Evolutionary conservation across 2,329 filamentous ascomycete genomes (phyloP).

Genomic region (Cryphonectria naterciae): DNA sequence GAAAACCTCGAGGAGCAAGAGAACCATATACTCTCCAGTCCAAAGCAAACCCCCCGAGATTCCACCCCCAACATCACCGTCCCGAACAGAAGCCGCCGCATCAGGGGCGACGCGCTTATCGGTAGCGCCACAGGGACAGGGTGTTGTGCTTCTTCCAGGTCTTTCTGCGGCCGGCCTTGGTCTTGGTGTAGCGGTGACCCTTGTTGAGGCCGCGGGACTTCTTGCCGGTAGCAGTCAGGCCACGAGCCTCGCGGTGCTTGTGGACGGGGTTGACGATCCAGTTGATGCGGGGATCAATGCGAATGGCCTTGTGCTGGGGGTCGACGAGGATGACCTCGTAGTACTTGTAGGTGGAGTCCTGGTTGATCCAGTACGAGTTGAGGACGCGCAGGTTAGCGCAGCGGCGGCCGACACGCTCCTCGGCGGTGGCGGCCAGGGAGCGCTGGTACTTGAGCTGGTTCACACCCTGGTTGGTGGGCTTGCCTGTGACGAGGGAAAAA

Average conservation of each 20-base stretch:
- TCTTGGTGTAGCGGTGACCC: slow-evolving; percentile 99
- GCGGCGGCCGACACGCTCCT: slow-evolving; percentile 99
- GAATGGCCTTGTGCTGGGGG: slow-evolving; percentile 99
- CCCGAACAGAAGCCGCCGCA: slow-evolving; percentile 13
- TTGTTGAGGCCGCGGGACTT: slow-evolving; percentile 99
- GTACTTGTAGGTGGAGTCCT: slow-evolving; percentile 99
- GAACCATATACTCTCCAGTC: slow-evolving; percentile 22
- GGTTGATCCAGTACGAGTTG: slow-evolving; percentile 99
- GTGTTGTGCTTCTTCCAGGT: slow-evolving; percentile 99
- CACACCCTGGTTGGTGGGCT: slow-evolving; percentile 99
- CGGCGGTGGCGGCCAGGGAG: slow-evolving; percentile 94
- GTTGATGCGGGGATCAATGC: slow-evolving; percentile 98
- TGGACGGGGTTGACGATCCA: slow-evolving; percentile 99
- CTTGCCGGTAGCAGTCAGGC: slow-evolving; percentile 98
- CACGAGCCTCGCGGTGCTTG: slow-evolving; percentile 99
- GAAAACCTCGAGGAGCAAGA: slow-evolving; percentile 23
- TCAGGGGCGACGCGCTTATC: slow-evolving; percentile 57
- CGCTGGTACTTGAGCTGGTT: slow-evolving; percentile 99
- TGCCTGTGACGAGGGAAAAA: slow-evolving; percentile 64
- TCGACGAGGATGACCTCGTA: slow-evolving; percentile 99
- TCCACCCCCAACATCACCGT: slow-evolving; percentile 12
- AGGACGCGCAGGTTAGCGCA: slow-evolving; percentile 99
- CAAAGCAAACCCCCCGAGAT: neutral
- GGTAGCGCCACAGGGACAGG: slow-evolving; percentile 97
- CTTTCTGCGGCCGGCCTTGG: slow-evolving; percentile 94